phyloP scores from a whole-genome alignment of 108 stramenopile genomes.

The Fragilaria crotonensis region DNA sequence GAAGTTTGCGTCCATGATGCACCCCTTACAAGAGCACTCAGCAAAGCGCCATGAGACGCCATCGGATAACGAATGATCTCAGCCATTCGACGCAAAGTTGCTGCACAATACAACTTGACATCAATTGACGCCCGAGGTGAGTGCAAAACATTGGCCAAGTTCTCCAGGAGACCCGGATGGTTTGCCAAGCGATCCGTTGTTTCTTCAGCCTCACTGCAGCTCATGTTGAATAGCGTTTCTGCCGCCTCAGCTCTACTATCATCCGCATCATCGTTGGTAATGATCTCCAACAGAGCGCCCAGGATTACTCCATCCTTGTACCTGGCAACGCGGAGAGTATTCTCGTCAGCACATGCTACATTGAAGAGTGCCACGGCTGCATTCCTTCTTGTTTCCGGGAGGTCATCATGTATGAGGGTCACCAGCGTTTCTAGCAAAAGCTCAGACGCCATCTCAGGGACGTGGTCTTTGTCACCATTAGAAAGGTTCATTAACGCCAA shows the following conservation, averaged over 20 bases:
- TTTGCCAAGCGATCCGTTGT: conserved; percentile 43
- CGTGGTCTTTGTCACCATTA: conserved; percentile 42
- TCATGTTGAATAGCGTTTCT: conserved; percentile 52
- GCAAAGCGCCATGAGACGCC: conserved; percentile 39
- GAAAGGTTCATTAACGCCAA: conserved; percentile 50
- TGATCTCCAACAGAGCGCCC: conserved; percentile 29
- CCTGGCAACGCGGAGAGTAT: conserved; percentile 29
- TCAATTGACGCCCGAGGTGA: conserved; percentile 22
- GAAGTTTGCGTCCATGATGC: conserved; percentile 37
- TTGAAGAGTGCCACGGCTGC: conserved; percentile 43
- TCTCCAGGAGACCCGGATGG: conserved; percentile 36
- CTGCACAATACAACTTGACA: conserved; percentile 47
- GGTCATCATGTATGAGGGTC: conserved; percentile 35
- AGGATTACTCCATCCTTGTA: conserved; percentile 36
- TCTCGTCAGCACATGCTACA: conserved; percentile 44
- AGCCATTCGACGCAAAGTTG: conserved; percentile 45
- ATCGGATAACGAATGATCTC: conserved; percentile 41
- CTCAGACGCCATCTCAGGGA: conserved; percentile 46
- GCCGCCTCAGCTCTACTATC: conserved; percentile 46
- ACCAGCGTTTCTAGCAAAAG: conserved; percentile 37
- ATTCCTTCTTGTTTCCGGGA: conserved; percentile 40
- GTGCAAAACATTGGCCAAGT: conserved; percentile 26
- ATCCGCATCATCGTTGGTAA: conserved; percentile 35
- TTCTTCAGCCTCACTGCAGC: conserved; percentile 31
- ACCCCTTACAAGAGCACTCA: conserved; percentile 44